Conservation (phyloP, 2,329 filamentous ascomycete species). For the Chrysoporthe deuterocubensis region DNA sequence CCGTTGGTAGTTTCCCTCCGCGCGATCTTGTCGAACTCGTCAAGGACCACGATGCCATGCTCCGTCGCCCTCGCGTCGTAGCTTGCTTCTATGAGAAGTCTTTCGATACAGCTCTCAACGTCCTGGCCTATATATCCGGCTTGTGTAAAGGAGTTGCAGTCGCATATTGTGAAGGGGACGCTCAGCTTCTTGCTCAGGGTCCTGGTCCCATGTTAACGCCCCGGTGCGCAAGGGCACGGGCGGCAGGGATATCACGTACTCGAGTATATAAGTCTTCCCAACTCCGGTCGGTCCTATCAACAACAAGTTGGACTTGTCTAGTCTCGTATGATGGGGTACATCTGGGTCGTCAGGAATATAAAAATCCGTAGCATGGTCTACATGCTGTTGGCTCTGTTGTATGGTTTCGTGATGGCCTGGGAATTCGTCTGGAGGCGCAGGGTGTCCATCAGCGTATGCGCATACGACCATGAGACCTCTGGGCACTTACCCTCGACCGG, state of each 20-base stretch:
- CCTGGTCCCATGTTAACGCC: constrained; percentile 48
- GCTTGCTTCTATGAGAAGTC: constrained; percentile 86
- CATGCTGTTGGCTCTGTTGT: constrained; percentile 42
- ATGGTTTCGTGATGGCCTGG: constrained; percentile 55
- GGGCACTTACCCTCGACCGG: constrained; percentile 73
- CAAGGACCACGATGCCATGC: constrained; percentile 90
- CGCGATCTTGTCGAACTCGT: constrained; percentile 97
- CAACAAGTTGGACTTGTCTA: constrained; percentile 95
- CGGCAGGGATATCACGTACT: constrained; percentile 48
- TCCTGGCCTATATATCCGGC: constrained; percentile 98
- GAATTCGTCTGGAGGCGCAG: constrained; percentile 55
- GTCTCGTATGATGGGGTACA: constrained; percentile 61
- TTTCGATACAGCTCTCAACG: constrained; percentile 92
- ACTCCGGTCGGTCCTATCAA: constrained; percentile 91
- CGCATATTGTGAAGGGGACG: constrained; percentile 92
- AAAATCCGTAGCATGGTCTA: constrained; percentile 43
- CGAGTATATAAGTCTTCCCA: constrained; percentile 92
- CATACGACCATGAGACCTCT: constrained; percentile 34
- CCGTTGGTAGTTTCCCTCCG: constrained; percentile 85
- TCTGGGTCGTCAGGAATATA: constrained; percentile 53
- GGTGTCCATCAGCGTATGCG: constrained; percentile 40
- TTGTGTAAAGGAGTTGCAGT: constrained; percentile 95
- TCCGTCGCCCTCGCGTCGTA: constrained; percentile 86
- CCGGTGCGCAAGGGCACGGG: not conserved
- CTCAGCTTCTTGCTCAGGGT: constrained; percentile 92